These are phyloP conservation scores for Lactarius hengduanensis DNA, from an alignment of 768 basidiomycete species.

Conservation along the genomic window DNA sequence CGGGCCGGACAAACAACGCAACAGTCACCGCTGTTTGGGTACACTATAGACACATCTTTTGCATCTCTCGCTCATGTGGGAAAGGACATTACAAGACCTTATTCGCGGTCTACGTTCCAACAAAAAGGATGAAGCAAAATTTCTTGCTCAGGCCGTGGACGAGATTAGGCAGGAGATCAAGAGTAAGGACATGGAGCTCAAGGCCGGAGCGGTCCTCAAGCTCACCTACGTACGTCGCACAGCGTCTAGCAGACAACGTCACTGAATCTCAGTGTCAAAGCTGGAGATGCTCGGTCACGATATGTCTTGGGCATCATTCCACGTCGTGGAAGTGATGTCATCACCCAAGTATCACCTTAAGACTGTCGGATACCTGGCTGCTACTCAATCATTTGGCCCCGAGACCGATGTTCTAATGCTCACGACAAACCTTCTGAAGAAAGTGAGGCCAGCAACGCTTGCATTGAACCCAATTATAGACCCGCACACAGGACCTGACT, in stretches of 20 bases:
- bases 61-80: slow-evolving; percentile 69
- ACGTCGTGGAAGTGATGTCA: slow-evolving; percentile 98
- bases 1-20: slow-evolving; percentile 1
- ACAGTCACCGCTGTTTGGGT: not conserved
- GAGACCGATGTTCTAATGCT: slow-evolving; percentile 98
- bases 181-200: slow-evolving; percentile 94
- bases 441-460: slow-evolving; percentile 49
- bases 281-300: slow-evolving; percentile 97
- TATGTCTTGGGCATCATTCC: slow-evolving; percentile 95
- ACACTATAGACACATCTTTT: not conserved
- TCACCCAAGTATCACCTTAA: slow-evolving; percentile 90
- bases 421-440: slow-evolving; percentile 93
- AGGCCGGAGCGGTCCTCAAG: slow-evolving; percentile 93
- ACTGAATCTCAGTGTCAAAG: slow-evolving; percentile 43
- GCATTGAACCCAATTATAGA: slow-evolving; percentile 27
- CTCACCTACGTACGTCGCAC: slow-evolving; percentile 82
- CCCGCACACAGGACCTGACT: slow-evolving; percentile 64
- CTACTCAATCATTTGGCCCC: slow-evolving; percentile 84
- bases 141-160: slow-evolving; percentile 89
- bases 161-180: slow-evolving; percentile 92
- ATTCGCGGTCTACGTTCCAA: slow-evolving; percentile 94
- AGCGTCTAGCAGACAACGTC: slow-evolving; percentile 23
- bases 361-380: slow-evolving; percentile 93
- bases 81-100: slow-evolving; percentile 92
- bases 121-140: slow-evolving; percentile 90